Conservation (phyloP, 768 basidiomycete species). For the Hericium coralloides region DNA sequence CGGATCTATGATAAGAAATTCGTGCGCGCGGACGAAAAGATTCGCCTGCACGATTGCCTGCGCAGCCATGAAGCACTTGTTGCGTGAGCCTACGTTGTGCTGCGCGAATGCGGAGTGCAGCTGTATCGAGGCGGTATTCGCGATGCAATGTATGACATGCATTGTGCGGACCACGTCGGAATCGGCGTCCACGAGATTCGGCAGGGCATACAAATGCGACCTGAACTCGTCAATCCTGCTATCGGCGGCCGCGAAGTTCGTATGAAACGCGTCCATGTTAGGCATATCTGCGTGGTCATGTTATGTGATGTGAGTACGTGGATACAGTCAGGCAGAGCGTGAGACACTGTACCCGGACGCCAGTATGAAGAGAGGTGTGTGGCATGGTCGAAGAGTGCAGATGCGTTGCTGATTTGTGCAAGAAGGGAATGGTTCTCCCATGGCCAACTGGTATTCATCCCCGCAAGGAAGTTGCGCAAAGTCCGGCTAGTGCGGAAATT, state of each 20-base stretch:
- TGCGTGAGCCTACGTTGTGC: slow-evolving; percentile 11
- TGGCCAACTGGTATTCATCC: slow-evolving; percentile 22
- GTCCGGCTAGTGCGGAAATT: slow-evolving; percentile 39
- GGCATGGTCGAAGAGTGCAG: slow-evolving; percentile 50
- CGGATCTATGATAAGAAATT: background rate
- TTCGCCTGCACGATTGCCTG: slow-evolving; percentile 8
- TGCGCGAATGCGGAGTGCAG: slow-evolving; percentile 18
- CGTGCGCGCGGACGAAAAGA: background rate
- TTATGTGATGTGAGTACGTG: background rate
- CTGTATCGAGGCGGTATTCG: slow-evolving; percentile 21
- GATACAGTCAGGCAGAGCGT: background rate
- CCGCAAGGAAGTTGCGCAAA: slow-evolving; percentile 39
- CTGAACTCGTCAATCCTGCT: slow-evolving; percentile 22
- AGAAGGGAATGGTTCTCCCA: slow-evolving; percentile 28
- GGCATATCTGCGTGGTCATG: background rate
- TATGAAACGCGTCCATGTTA: slow-evolving; percentile 14
- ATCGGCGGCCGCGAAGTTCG: slow-evolving; percentile 19
- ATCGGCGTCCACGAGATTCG: slow-evolving; percentile 1
- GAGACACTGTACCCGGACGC: slow-evolving; percentile 18
- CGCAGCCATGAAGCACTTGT: slow-evolving; percentile 11
- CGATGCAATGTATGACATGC: slow-evolving; percentile 19
- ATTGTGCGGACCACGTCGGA: slow-evolving; percentile 14
- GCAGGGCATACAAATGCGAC: slow-evolving; percentile 14
- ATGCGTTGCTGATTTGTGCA: slow-evolving; percentile 44
- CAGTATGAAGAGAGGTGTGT: slow-evolving; percentile 38